Evolutionary conservation across 495 filamentous ascomycete species (phyloP), one percentile per base, ranked within the genome.

Genomic region (Platismatia glauca): DNA sequence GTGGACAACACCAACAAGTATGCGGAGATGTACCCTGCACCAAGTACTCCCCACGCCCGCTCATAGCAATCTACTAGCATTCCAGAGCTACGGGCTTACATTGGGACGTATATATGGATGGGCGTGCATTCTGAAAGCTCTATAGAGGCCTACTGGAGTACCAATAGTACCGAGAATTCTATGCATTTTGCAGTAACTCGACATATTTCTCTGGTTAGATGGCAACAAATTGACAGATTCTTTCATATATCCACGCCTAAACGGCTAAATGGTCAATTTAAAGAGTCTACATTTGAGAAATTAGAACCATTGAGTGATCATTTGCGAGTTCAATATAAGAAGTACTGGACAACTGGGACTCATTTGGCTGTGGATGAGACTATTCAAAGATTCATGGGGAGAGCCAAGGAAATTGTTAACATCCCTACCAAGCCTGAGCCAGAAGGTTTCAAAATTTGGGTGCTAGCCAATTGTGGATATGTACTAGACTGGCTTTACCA

Each of bases 321-420:
- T 1, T 33, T 56, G 8, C 31, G 33, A 35, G 5, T 37, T 8
- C 2, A 1, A 3, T 56, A 37, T n/a, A 56, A 56, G 11, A 16
- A 35, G 29, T 56, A 56, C 55, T 56, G 55, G 33, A 56, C 37
- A 6, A 16, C 35, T 0, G 55, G 34, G 1, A 57, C 55, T 1
- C 55, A 57, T 22, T 38, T 57, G 11, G 35, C 55, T 13, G 34
- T 57, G 8, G 18, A 57, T 27, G 55, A 57, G 35, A 57, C 18
- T 6, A 57, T 57, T 22, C 55, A 57, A 39, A 18, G 55, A 20
- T 57, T 57, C 16, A 57, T 57, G 35, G 35, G 55, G 20, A 35
- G 34, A 22, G 33, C 35, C 8, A 22, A 13, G 12, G 35, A 57
- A 15, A 27, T 24, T 4, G 35, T 57, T 0, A 57, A 57, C 18